These are phyloP conservation scores for Theobroma grandiflorum DNA, from an alignment of 441 rosid species.

Conservation along the genomic window DNA sequence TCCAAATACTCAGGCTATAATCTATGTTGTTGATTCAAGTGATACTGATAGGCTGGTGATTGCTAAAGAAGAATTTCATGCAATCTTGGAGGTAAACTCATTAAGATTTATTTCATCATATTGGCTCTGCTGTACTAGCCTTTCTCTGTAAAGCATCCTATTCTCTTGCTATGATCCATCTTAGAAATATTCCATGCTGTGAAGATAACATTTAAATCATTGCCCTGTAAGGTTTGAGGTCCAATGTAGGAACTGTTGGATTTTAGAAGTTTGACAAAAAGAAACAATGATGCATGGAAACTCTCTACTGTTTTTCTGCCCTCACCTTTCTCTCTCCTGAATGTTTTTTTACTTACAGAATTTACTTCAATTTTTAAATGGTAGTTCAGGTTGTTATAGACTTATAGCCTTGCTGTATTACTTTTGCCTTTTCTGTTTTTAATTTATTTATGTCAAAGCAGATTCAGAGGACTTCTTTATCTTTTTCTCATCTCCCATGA, in stretches of 20 bases:
- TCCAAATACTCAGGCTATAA: slow-evolving; percentile 95
- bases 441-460: neutral
- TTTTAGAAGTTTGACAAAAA: neutral
- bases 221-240: neutral
- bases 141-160: neutral
- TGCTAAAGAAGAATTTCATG: slow-evolving; percentile 95
- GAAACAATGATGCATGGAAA: neutral
- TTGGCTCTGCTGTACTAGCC: neutral
- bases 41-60: slow-evolving; percentile 87
- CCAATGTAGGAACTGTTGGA: neutral
- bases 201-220: neutral
- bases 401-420: neutral
- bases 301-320: neutral
- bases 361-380: slow-evolving; percentile 4
- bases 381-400: neutral
- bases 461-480: neutral
- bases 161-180: neutral
- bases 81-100: slow-evolving; percentile 79
- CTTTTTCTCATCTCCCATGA: neutral
- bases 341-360: neutral
- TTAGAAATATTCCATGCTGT: neutral
- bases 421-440: neutral
- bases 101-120: slow-evolving; percentile 14
- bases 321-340: neutral
- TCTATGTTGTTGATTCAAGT: slow-evolving; percentile 94